These are phyloP conservation scores for Alternaria ethzedia DNA, from an alignment of 2,329 filamentous ascomycete species.

Conservation along the genomic window DNA sequence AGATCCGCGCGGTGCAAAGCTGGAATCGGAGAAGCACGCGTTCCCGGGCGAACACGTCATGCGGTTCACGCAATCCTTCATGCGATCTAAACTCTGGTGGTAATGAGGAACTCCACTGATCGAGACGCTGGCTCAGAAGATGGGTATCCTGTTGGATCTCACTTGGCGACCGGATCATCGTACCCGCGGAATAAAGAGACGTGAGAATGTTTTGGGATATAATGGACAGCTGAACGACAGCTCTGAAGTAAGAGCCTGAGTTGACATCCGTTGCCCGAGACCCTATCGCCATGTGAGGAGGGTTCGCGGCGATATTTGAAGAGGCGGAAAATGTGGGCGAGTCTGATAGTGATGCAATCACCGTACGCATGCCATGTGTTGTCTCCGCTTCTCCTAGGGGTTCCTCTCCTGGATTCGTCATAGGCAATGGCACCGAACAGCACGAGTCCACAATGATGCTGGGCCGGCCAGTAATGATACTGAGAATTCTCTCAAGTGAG, in stretches of 20 bases:
- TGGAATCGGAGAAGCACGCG: slow-evolving; percentile 42
- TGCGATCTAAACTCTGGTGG: slow-evolving; percentile 41
- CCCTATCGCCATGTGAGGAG: slow-evolving; percentile 2
- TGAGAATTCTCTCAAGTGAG: slow-evolving; percentile 48
- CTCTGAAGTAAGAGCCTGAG: slow-evolving; percentile 36
- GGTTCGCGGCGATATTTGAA: slow-evolving; percentile 2
- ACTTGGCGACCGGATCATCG: slow-evolving; percentile 38
- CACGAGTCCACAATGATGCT: slow-evolving; percentile 45
- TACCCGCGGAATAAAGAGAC: slow-evolving; percentile 47
- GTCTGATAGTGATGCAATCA: slow-evolving; percentile 2
- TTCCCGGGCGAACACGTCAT: slow-evolving; percentile 26
- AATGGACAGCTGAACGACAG: slow-evolving; percentile 34
- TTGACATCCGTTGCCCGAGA: slow-evolving; percentile 16
- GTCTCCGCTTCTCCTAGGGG: slow-evolving; percentile 16
- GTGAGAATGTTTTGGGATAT: slow-evolving; percentile 45
- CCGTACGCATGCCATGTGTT: slow-evolving; percentile 10
- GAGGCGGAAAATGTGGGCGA: slow-evolving; percentile 1
- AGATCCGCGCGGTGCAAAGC: slow-evolving; percentile 48
- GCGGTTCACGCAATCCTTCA: not conserved
- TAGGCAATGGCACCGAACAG: slow-evolving; percentile 46
- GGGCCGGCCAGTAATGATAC: slow-evolving; percentile 50
- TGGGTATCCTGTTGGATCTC: slow-evolving; percentile 45
- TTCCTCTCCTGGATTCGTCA: slow-evolving; percentile 28
- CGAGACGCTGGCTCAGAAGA: slow-evolving; percentile 40
- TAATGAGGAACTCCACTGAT: slow-evolving; percentile 43